Conservation (phyloP, 1,284 basidiomycete genomes). For the Apiotrichum gracile region DNA sequence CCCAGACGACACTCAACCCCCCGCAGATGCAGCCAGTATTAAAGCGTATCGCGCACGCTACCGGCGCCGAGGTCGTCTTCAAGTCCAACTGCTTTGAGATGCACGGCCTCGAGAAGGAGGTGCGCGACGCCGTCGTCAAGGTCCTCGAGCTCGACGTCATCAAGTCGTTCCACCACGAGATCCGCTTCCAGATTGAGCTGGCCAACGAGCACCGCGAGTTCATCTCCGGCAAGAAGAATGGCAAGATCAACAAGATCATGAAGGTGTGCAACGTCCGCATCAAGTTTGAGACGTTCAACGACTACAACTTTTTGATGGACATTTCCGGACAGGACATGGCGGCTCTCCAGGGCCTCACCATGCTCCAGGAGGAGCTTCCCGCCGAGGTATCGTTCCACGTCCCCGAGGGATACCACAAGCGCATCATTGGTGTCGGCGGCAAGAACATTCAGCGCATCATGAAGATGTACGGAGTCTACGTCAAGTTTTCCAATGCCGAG, state of each 20-base stretch:
- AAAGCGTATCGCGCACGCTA: slow-evolving; percentile 76
- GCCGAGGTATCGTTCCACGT: slow-evolving; percentile 99
- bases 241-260: slow-evolving; percentile 98
- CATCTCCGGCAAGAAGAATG: slow-evolving; percentile 96
- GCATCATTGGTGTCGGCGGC: slow-evolving; percentile 97
- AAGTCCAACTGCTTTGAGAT: slow-evolving; percentile 97
- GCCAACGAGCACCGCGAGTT: slow-evolving; percentile 98
- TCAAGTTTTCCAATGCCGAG: slow-evolving; percentile 98
- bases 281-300: slow-evolving; percentile 97
- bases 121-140: slow-evolving; percentile 76
- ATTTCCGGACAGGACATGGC: slow-evolving; percentile 74
- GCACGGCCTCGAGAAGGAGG: slow-evolving; percentile 91
- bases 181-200: slow-evolving; percentile 96
- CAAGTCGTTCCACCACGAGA: slow-evolving; percentile 87
- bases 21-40: slow-evolving; percentile 77
- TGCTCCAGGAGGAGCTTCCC: slow-evolving; percentile 92
- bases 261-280: slow-evolving; percentile 93
- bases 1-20: slow-evolving; percentile 67
- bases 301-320: slow-evolving; percentile 98
- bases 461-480: slow-evolving; percentile 99
- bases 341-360: slow-evolving; percentile 77
- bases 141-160: slow-evolving; percentile 85
- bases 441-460: slow-evolving; percentile 99
- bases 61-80: slow-evolving; percentile 92
- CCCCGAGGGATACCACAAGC: slow-evolving; percentile 96